A percentile compares a stretch with the other conserved stretches of the same genome.
phyloP scores from a whole-genome alignment of 768 basidiomycete species.

The Boletus rufocinnamomeus region DNA sequence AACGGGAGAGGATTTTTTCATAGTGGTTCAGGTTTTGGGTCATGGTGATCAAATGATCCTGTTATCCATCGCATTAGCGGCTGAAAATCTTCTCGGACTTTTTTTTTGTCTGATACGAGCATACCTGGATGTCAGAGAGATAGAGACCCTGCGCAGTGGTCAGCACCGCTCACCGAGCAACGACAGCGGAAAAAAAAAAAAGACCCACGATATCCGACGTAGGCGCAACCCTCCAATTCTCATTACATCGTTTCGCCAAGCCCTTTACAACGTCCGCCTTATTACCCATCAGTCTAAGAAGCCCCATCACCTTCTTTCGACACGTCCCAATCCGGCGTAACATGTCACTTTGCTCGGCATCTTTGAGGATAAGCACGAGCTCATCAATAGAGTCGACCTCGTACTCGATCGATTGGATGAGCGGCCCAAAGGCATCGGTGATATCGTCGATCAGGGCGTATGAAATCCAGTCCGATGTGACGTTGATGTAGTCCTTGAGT shows the following conservation, averaged over 20 bases:
- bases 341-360: constrained; percentile 86
- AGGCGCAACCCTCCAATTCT: constrained; percentile 98
- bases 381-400: constrained; percentile 99
- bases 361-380: constrained; percentile 91
- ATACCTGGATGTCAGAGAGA: constrained; percentile 89
- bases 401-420: constrained; percentile 98
- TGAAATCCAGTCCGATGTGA: constrained; percentile 99
- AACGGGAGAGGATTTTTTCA: constrained; percentile 98
- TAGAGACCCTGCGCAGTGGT: constrained; percentile 71
- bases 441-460: constrained; percentile 99
- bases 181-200: neutral
- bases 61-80: constrained; percentile 8
- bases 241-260: constrained; percentile 95
- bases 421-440: constrained; percentile 97
- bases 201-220: constrained; percentile 88
- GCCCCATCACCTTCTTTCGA: constrained; percentile 98
- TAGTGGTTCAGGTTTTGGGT: constrained; percentile 99
- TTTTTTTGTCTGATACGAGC: neutral
- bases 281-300: constrained; percentile 95
- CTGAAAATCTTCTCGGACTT: neutral
- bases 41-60: constrained; percentile 99
- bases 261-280: constrained; percentile 99
- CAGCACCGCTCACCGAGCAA: constrained; percentile 2
- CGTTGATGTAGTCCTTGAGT: constrained; percentile 97
- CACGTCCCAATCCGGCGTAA: constrained; percentile 95